phyloP scores from a whole-genome alignment of 441 rosid species.

The Pelargonium citronellum region DNA sequence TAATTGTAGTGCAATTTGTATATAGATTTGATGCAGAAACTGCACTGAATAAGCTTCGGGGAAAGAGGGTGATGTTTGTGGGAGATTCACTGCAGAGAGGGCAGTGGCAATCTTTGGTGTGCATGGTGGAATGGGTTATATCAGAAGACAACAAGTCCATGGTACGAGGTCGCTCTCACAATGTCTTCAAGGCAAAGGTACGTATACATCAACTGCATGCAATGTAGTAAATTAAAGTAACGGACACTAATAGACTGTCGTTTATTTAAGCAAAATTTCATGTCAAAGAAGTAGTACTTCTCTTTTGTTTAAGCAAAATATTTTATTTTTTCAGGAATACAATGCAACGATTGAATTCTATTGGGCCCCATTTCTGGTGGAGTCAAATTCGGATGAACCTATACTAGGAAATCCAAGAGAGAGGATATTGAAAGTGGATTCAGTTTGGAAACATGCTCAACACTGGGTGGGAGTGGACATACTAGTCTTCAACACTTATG shows the following conservation, averaged over 20 bases:
- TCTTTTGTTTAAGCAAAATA: no score
- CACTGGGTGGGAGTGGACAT: constrained; percentile 72
- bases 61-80: constrained; percentile 64
- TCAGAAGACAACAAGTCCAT: constrained; percentile 59
- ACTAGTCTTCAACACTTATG: constrained; percentile 69
- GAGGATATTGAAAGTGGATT: constrained; percentile 72
- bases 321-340: constrained; percentile 41
- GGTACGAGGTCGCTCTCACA: constrained; percentile 36
- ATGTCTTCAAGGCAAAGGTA: constrained; percentile 82
- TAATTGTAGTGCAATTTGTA: background rate
- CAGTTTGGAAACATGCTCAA: constrained; percentile 54
- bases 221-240: no score
- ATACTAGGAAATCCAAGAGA: constrained; percentile 53
- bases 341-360: constrained; percentile 66
- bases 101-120: constrained; percentile 90
- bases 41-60: constrained; percentile 59
- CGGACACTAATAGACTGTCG: no score
- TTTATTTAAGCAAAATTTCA: no score
- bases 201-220: background rate
- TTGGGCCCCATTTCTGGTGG: constrained; percentile 79
- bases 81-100: constrained; percentile 87
- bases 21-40: constrained; percentile 57
- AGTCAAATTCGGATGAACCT: constrained; percentile 56
- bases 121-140: constrained; percentile 67
- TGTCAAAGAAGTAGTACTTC: no score